Conservation (phyloP, 2,329 filamentous ascomycete genomes). For the Cladosporium austrohemisphaericum region DNA sequence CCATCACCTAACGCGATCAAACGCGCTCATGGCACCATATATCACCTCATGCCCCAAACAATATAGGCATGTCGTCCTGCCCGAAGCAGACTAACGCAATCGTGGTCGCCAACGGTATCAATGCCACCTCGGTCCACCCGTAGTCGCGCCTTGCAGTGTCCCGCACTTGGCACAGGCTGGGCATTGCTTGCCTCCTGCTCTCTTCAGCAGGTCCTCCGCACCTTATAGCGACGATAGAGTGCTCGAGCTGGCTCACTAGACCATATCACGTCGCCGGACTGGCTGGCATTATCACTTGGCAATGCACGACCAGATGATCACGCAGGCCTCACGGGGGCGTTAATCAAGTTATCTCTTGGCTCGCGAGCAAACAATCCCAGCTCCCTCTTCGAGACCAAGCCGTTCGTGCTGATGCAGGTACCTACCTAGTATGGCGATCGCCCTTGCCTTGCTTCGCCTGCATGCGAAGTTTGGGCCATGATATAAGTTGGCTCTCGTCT, state of each 20-base stretch:
- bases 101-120: no score
- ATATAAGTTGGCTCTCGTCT: slow-evolving; percentile 2
- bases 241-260: neutral
- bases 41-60: neutral
- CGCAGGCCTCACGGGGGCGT: no score
- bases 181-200: slow-evolving; percentile 10
- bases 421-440: slow-evolving; percentile 3
- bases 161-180: slow-evolving; percentile 6
- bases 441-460: neutral
- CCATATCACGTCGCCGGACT: neutral
- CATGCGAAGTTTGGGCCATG: neutral
- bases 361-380: neutral
- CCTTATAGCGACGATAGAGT: neutral
- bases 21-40: neutral
- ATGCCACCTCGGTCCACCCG: slow-evolving; percentile 3
- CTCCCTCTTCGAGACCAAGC: slow-evolving; percentile 2
- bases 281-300: slow-evolving; percentile 8
- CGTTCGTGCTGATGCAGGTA: neutral
- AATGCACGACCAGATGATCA: neutral
- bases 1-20: neutral
- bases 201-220: slow-evolving; percentile 10
- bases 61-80: slow-evolving; percentile 6
- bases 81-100: neutral
- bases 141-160: slow-evolving; percentile 1
- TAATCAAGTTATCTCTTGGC: slow-evolving; percentile 14